Conservation (phyloP, 139 green algal species). For the Chlorella vulgaris region DNA sequence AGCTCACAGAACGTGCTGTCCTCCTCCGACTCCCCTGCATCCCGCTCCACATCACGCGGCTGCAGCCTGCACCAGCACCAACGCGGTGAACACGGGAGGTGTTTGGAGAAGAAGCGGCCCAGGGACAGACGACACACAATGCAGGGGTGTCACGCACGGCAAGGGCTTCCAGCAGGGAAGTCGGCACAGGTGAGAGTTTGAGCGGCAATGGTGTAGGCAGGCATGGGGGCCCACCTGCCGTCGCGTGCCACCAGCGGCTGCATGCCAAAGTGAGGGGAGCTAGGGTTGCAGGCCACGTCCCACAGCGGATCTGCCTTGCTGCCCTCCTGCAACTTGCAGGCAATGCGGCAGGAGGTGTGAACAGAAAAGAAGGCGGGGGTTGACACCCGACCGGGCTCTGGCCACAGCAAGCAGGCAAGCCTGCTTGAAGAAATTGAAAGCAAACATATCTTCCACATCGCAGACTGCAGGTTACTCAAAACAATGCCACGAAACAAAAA, state of each 20-base stretch:
- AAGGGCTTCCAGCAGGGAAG: no score
- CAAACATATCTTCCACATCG: no score
- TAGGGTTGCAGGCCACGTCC: conserved; percentile 50
- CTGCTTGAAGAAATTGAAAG: no score
- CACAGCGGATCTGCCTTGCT: conserved; percentile 29
- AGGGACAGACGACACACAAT: no score
- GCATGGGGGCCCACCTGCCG: conserved; percentile 10
- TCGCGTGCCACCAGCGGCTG: conserved; percentile 15
- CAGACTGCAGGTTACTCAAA: no score
- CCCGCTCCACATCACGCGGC: background rate
- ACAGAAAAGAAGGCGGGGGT: background rate
- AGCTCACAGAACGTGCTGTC: conserved; percentile 12
- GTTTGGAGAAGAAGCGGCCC: background rate
- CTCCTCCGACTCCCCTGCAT: background rate
- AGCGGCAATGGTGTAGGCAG: no score
- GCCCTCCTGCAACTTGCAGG: background rate
- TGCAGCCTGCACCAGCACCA: conserved; percentile 20
- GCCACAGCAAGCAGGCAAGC: background rate
- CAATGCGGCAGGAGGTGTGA: background rate
- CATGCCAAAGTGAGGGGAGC: conserved; percentile 36
- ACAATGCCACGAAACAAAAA: no score
- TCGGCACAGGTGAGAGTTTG: no score
- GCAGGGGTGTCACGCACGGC: no score
- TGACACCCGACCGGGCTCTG: background rate
- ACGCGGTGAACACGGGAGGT: no score